Evolutionary conservation across 495 filamentous ascomycete species (phyloP), one percentile per base, ranked within the genome.

Genomic region (Darksidea phi): DNA sequence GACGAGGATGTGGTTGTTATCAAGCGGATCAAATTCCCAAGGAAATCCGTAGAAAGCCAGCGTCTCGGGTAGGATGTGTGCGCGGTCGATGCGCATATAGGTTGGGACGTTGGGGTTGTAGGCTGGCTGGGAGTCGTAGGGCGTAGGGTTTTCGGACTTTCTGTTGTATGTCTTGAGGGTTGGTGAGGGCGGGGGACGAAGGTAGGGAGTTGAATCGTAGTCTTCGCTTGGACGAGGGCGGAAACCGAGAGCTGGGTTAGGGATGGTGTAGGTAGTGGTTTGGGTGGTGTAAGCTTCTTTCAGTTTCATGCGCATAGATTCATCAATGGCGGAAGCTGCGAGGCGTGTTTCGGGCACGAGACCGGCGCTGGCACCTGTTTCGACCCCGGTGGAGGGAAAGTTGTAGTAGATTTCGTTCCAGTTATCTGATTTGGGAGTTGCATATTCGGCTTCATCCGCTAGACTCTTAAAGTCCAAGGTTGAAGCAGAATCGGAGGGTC

Each of bases 401-500:
- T 10, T 4, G 42, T 48, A 18, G 13, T 1, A 8, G n/a, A 20
- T 21, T 36, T n/a, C 25, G 17, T 32, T 46, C 3, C 15, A 8
- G 1, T 48, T 1, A 36, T 24, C 8, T 5, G 24, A 1, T 8
- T 13, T n/a, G 10, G 63, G 63, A 2, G 52, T 26, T 2, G 34
- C 36, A 51, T 37, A 66, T 48, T 66, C 63, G 11, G 57, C 52
- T 32, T 60, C 56, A 24, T 66, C 57, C 4, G 51, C 56, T 1
- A 61, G 8, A 5, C 21, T 37, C 38, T 53, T 61, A 26, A 47
- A 50, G 36, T 61, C 63, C 4, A 57, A 17, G 1, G 47, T 61
- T 4, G 43, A 50, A 11, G 43, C 42, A 1, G 46, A 54, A n/a
- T 56, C 56, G 1, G 34, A 34, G 2, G 48, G 10, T 12, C 41